Conservation (phyloP, 805 yeast genomes). For the Metschnikowia corniflorae region DNA sequence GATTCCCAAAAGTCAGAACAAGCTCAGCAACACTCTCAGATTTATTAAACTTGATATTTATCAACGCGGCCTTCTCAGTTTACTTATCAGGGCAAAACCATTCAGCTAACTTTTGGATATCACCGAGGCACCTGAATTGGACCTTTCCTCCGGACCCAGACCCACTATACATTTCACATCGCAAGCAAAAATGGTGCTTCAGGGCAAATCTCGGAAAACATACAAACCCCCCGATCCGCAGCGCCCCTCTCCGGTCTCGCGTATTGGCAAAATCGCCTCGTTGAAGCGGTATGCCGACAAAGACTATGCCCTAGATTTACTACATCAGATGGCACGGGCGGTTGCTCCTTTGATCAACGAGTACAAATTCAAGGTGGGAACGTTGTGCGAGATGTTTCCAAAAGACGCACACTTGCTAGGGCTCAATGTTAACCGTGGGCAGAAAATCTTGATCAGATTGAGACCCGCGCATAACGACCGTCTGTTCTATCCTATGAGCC, state of each 20-base stretch:
- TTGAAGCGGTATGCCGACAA: constrained; percentile 34
- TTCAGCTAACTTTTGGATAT: too few relatives aligned
- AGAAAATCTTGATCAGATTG: constrained; percentile 66
- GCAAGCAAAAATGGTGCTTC: constrained; percentile 13
- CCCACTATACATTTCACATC: too few relatives aligned
- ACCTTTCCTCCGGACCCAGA: too few relatives aligned
- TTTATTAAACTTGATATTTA: too few relatives aligned
- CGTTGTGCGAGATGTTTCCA: constrained; percentile 80
- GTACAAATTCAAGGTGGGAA: constrained; percentile 60
- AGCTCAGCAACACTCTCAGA: too few relatives aligned
- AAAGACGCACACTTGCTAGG: constrained; percentile 64
- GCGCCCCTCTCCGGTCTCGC: constrained; percentile 35
- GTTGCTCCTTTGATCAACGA: constrained; percentile 80
- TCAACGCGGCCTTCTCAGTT: too few relatives aligned
- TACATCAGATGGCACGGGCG: constrained; percentile 63
- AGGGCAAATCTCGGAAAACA: constrained; percentile 4
- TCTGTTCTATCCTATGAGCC: constrained; percentile 59
- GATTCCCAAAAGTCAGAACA: too few relatives aligned
- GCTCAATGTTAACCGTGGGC: constrained; percentile 75
- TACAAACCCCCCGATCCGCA: constrained; percentile 6
- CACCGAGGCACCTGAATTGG: too few relatives aligned
- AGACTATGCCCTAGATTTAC: constrained; percentile 43
- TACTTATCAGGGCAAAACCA: too few relatives aligned
- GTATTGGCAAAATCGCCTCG: constrained; percentile 35
- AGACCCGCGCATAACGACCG: constrained; percentile 53